phyloP scores from a whole-genome alignment of 345 rosid species.

The Adansonia digitata region DNA sequence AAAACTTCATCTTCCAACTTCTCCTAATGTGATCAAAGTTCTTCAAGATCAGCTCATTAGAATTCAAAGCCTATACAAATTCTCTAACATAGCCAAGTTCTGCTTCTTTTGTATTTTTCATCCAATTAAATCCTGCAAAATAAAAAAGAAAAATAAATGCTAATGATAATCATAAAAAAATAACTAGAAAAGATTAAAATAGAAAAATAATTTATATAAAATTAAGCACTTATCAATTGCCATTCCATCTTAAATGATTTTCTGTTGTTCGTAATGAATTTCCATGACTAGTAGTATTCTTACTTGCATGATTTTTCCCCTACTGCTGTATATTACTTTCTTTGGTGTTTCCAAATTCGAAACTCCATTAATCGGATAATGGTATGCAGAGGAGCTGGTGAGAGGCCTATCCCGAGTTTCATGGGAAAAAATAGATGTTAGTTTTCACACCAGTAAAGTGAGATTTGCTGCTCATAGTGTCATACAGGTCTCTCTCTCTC shows the following conservation, averaged over 20 bases:
- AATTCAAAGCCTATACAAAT: too few species aligned
- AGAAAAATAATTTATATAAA: too few species aligned
- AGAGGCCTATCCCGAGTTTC: conserved; percentile 73
- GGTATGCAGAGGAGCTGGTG: conserved; percentile 71
- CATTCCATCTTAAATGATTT: background rate
- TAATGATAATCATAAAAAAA: too few species aligned
- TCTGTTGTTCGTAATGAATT: background rate
- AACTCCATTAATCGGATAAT: conserved; percentile 6
- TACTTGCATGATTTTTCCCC: background rate
- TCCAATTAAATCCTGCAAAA: too few species aligned
- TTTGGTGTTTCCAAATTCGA: background rate
- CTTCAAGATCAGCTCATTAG: too few species aligned
- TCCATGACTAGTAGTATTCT: background rate
- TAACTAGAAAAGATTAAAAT: too few species aligned
- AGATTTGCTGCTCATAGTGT: conserved; percentile 92
- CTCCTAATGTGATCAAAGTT: too few species aligned
- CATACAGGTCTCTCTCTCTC: conserved; percentile 65
- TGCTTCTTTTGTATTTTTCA: too few species aligned
- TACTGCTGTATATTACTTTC: background rate
- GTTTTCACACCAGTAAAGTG: conserved; percentile 75
- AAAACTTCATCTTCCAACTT: too few species aligned
- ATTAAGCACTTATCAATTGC: too few species aligned
- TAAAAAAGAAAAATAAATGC: too few species aligned
- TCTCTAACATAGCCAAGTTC: too few species aligned
- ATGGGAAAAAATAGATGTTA: conserved; percentile 96